These are phyloP conservation scores for Eucalyptus decipiens DNA, from an alignment of 345 rosid genomes.

Conservation along the genomic window DNA sequence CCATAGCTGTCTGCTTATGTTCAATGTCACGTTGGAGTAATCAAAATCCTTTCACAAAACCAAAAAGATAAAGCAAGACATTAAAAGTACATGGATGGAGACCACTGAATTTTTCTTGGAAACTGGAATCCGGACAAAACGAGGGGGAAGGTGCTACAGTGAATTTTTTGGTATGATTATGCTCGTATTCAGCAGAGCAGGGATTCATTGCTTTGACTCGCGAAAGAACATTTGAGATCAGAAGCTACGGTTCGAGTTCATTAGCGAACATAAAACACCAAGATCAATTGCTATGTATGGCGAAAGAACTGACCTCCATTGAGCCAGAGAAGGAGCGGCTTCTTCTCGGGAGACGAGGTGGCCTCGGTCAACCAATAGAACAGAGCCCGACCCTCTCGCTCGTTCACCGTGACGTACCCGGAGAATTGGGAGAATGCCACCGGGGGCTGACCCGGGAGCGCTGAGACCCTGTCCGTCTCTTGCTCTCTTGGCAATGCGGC, in stretches of 20 bases:
- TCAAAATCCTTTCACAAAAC: background rate
- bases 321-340: conserved; percentile 96
- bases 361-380: conserved; percentile 92
- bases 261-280: background rate
- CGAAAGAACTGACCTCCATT: conserved; percentile 66
- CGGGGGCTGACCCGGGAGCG: conserved; percentile 82
- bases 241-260: background rate
- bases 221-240: background rate
- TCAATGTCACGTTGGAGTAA: background rate
- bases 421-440: conserved; percentile 73
- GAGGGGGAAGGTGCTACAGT: background rate
- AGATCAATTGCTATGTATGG: background rate
- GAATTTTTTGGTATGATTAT: background rate
- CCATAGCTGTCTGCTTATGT: background rate
- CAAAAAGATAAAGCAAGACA: background rate
- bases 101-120: background rate
- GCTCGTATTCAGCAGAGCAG: background rate
- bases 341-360: conserved; percentile 27
- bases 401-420: conserved; percentile 71
- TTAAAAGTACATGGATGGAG: background rate
- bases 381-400: conserved; percentile 61
- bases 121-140: background rate
- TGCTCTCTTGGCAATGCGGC: conserved; percentile 20
- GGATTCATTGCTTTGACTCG: background rate
- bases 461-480: conserved; percentile 55